Evolutionary conservation across 2,329 filamentous ascomycete species (phyloP), one percentile per base, ranked within the genome.

Genomic region (Domatiomyces globalis): DNA sequence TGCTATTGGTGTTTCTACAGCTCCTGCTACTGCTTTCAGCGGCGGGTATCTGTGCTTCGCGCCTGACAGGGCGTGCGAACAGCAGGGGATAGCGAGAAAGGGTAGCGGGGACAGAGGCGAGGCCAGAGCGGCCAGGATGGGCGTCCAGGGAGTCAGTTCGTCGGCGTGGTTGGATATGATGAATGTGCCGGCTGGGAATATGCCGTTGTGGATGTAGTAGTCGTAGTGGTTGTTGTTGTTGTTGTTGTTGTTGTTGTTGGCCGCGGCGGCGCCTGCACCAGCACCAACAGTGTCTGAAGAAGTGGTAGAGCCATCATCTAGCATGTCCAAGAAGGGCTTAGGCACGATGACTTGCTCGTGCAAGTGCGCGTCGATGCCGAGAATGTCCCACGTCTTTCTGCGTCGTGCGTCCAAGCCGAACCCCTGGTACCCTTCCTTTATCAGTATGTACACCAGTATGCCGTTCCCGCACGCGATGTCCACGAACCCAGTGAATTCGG

Each of bases 161-260:
- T 98, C 92, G 9, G 90, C 90, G 66, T 98, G 92, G 63, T 98
- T 98, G 47, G 88, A 94, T 56, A 98, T 84, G 61, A 98, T 87
- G 67, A 98, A 98, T 0, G 87, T 94, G 25, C 80, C 80, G 15
- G 67, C 65, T 0, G 79, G 74, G 62, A 96, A 95, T 8, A 73
- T 62, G 36, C 90, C 92, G 55, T 64, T 61, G 45, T 69, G 65
- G 7, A 62, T 20, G 33, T 33, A 17, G 15, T 43, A 42, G 12
- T 49, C 25, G n/a, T 42, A 18, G 20, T 25, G 5, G 17, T 6
- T 62, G 43, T 15, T 17, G 33, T 19, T 12, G 29, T 33, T 49
- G 29, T 33, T 33, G 8, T 33, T 27, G 33, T 43, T 17, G 9
- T 39, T 43, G 15, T 49, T 33, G 10, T 43, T 17, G 17, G 12